Conservation (phyloP, 169 alveolate species). For the Cryptosporidium viatorum region DNA sequence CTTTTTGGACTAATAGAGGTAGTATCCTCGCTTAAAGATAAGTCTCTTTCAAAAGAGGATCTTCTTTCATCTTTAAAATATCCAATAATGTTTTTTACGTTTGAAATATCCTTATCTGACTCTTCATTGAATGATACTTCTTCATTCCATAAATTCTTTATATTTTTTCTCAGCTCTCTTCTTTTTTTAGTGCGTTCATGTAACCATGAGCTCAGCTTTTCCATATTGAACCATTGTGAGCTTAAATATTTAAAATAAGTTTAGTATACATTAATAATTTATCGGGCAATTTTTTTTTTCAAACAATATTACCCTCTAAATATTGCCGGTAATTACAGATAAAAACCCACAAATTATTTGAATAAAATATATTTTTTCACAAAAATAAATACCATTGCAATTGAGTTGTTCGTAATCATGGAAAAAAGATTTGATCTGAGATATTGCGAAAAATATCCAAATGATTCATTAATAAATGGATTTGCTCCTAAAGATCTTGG, state of each 20-base stretch:
- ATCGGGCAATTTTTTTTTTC: neutral
- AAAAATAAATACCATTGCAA: neutral
- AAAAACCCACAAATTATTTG: conserved; percentile 17
- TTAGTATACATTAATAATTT: neutral
- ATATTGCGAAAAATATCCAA: conserved; percentile 24
- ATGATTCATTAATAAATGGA: conserved; percentile 39
- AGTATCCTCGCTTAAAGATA: conserved; percentile 17
- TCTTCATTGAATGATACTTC: neutral
- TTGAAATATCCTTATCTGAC: neutral
- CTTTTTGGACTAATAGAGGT: neutral
- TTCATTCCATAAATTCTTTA: conserved; percentile 30
- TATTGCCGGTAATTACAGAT: conserved; percentile 14
- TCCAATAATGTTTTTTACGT: neutral
- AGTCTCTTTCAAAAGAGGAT: conserved; percentile 63
- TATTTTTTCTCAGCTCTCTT: conserved; percentile 1
- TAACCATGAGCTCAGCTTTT: conserved; percentile 17
- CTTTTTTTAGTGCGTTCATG: conserved; percentile 57
- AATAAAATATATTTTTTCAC: neutral
- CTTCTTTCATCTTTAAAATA: conserved; percentile 6
- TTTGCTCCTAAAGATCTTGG: conserved; percentile 67
- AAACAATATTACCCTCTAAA: neutral
- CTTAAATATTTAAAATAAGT: neutral
- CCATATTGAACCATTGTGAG: conserved; percentile 1
- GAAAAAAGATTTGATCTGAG: conserved; percentile 59
- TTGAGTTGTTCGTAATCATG: neutral